Percentiles rank a stretch among this genome's conserved stretches.
These are phyloP conservation scores for Parathielavia appendiculata DNA, from an alignment of 495 filamentous ascomycete species.

Conservation along the genomic window DNA sequence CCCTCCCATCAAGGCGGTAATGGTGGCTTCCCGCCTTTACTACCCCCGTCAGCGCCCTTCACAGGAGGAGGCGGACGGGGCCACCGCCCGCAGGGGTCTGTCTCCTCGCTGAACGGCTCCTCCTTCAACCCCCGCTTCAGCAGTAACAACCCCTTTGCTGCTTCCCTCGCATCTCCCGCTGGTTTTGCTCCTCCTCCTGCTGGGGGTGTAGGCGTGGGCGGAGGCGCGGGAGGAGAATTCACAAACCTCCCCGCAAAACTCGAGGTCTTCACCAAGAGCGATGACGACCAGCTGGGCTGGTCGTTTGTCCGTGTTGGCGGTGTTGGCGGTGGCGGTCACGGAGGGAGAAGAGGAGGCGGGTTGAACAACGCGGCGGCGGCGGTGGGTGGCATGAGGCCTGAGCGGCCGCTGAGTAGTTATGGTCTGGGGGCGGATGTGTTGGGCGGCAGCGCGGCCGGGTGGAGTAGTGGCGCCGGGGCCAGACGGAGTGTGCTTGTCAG, in stretches of 20 bases:
- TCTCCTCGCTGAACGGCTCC: conserved; percentile 16
- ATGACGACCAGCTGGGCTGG: conserved; percentile 76
- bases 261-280: conserved; percentile 79
- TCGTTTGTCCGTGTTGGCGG: conserved; percentile 52
- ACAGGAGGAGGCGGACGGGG: not conserved
- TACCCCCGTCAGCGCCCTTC: conserved; percentile 13
- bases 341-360: conserved; percentile 7
- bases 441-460: conserved; percentile 33
- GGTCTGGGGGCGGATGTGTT: conserved; percentile 41
- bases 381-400: not conserved
- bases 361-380: too few species aligned
- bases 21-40: not conserved
- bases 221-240: conserved; percentile 2
- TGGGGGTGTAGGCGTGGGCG: not conserved
- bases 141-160: conserved; percentile 51
- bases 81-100: conserved; percentile 19
- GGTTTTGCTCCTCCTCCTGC: not conserved
- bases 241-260: conserved; percentile 59
- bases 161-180: conserved; percentile 13
- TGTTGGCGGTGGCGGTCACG: conserved; percentile 3
- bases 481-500: conserved; percentile 51
- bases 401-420: conserved; percentile 47
- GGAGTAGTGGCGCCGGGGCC: conserved; percentile 39
- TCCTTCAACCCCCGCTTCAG: conserved; percentile 37
- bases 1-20: not conserved